These are phyloP conservation scores for Lophiotrema nucula DNA, from an alignment of 495 filamentous ascomycete genomes.

Conservation along the genomic window DNA sequence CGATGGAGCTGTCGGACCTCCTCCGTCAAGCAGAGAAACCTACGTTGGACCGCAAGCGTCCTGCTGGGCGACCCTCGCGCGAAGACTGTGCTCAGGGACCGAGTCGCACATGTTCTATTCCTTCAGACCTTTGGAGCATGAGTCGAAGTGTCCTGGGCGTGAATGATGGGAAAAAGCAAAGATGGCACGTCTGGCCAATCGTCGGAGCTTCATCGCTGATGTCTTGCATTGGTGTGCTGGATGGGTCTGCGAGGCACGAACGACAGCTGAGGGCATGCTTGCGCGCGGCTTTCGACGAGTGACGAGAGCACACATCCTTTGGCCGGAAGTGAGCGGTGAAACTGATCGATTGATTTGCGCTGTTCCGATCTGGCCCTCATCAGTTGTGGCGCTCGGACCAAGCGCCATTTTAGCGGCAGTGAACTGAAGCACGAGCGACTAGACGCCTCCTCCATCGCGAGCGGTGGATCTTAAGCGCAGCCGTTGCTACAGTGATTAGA, in stretches of 20 bases:
- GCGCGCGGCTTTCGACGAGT: not conserved
- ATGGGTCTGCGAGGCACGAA: no score
- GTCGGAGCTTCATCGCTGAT: not conserved
- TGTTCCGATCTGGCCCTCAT: not conserved
- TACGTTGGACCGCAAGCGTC: no score
- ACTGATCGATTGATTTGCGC: not conserved
- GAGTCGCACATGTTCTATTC: not conserved
- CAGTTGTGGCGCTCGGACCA: not conserved
- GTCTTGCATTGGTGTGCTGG: slow-evolving; percentile 1
- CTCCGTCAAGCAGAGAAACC: no score
- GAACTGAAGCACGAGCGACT: no score
- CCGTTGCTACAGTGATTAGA: no score
- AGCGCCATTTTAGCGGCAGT: not conserved
- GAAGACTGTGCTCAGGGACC: not conserved
- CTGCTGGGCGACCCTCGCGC: not conserved
- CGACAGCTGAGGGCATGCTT: not conserved
- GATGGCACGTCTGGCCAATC: not conserved
- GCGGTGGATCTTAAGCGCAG: no score
- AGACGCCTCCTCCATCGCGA: no score
- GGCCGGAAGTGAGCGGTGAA: slow-evolving; percentile 2
- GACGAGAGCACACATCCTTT: not conserved
- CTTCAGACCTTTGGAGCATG: not conserved
- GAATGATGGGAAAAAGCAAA: not conserved
- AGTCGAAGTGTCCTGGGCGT: not conserved
- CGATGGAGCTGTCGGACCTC: no score